Conservation (phyloP, 2,329 filamentous ascomycete genomes). For the Aureobasidium vineae region DNA sequence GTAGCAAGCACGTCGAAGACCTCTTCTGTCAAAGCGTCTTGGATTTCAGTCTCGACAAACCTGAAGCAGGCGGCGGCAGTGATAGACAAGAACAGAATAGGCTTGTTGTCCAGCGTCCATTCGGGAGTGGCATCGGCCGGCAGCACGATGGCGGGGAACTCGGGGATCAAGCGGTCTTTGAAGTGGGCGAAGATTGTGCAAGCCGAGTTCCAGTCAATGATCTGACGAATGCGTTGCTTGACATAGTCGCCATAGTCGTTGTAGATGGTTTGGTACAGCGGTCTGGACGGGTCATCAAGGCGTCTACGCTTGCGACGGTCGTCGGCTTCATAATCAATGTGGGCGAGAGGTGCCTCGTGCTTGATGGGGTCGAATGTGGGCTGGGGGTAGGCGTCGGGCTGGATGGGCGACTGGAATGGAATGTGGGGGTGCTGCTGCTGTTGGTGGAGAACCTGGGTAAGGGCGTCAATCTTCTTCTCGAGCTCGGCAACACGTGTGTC, state of each 20-base stretch:
- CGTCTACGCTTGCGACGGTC: constrained; percentile 21
- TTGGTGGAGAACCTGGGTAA: constrained; percentile 76
- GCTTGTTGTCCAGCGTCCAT: constrained; percentile 57
- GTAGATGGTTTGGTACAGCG: constrained; percentile 9
- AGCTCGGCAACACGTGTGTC: constrained; percentile 86
- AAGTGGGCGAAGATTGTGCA: constrained; percentile 59
- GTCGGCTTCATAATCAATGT: constrained; percentile 6
- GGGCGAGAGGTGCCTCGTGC: not conserved
- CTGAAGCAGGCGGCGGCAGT: constrained; percentile 52
- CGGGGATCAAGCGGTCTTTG: constrained; percentile 53
- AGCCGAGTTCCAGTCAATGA: constrained; percentile 22
- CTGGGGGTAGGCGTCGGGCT: not conserved
- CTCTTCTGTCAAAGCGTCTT: constrained; percentile 61
- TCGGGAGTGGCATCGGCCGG: constrained; percentile 54
- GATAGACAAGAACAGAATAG: constrained; percentile 59
- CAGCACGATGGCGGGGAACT: constrained; percentile 60
- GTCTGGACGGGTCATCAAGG: constrained; percentile 4
- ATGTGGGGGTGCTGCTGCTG: constrained; percentile 34
- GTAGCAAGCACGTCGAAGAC: constrained; percentile 72
- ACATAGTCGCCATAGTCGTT: constrained; percentile 12
- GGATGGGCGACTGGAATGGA: constrained; percentile 25
- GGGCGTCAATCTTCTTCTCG: constrained; percentile 86
- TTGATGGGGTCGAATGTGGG: not conserved
- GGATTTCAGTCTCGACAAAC: constrained; percentile 8
- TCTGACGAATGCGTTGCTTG: constrained; percentile 23